Evolutionary conservation across 179 eudicot genomes (phyloP).

Genomic region (Spinacia oleracea): DNA sequence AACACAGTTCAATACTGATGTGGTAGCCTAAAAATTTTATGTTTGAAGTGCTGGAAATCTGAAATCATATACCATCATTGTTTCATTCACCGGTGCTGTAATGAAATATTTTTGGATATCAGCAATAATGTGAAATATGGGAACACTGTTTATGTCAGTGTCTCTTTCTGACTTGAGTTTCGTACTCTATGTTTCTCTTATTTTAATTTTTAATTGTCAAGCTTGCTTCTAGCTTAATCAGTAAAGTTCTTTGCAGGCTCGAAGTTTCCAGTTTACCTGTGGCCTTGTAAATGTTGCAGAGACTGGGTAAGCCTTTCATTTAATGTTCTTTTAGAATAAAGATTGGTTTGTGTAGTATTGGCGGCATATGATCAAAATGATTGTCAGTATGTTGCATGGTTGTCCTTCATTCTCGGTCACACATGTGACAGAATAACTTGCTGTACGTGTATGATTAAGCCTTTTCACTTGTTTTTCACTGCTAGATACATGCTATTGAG

Average conservation of each 20-base stretch:
- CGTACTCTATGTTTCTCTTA: neutral
- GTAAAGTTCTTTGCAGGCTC: slow-evolving; percentile 57
- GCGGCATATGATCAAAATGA: neutral
- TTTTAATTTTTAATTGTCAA: neutral
- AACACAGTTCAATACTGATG: neutral
- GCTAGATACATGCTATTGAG: slow-evolving; percentile 88
- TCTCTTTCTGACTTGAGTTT: neutral
- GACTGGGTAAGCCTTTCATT: slow-evolving; percentile 69
- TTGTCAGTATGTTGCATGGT: neutral
- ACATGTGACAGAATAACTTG: slow-evolving; percentile 1
- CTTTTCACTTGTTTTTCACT: slow-evolving; percentile 3
- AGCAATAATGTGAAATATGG: neutral
- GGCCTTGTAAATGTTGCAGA: slow-evolving; percentile 97
- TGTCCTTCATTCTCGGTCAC: neutral
- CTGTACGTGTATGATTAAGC: slow-evolving; percentile 11
- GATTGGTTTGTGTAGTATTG: neutral
- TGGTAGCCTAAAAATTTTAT: neutral
- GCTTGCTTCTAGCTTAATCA: slow-evolving; percentile 12
- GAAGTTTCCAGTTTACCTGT: slow-evolving; percentile 89
- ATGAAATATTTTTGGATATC: neutral
- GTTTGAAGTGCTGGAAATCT: neutral
- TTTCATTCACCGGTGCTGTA: neutral
- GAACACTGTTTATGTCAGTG: neutral
- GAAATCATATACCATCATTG: neutral
- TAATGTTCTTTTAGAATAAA: neutral